Percentiles rank a stretch among this genome's conserved stretches.
These are phyloP conservation scores for Keithomyces neogunnii DNA, from an alignment of 2,329 filamentous ascomycete species.

Conservation along the genomic window DNA sequence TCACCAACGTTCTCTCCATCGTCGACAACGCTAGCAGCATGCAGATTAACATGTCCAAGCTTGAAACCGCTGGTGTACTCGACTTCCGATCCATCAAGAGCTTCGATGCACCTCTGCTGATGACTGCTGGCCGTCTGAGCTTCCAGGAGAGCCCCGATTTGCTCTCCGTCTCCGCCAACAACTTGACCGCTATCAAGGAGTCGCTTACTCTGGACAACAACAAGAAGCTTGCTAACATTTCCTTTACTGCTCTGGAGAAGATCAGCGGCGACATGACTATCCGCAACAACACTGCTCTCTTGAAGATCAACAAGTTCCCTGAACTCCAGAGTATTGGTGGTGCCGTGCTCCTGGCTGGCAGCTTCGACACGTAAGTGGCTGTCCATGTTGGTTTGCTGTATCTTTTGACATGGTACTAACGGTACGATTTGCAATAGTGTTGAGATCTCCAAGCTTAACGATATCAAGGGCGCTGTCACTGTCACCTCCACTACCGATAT, in stretches of 20 bases:
- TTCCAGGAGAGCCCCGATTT: conserved; percentile 73
- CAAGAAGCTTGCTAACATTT: conserved; percentile 60
- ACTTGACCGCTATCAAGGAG: conserved; percentile 50
- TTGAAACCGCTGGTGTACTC: conserved; percentile 47
- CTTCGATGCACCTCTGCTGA: conserved; percentile 65
- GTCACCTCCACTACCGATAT: conserved; percentile 59
- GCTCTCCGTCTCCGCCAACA: conserved; percentile 53
- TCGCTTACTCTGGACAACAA: conserved; percentile 56
- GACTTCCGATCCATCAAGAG: conserved; percentile 66
- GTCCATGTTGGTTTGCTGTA: neutral
- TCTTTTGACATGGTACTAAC: neutral
- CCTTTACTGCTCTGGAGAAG: conserved; percentile 57
- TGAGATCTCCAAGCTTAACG: conserved; percentile 54
- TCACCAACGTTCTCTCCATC: conserved; percentile 63
- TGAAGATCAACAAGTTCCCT: conserved; percentile 57
- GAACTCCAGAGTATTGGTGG: conserved; percentile 67
- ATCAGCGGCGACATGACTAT: conserved; percentile 76
- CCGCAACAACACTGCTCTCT: conserved; percentile 78
- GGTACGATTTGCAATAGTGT: conserved; percentile 43
- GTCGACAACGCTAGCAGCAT: conserved; percentile 72
- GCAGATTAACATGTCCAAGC: conserved; percentile 65
- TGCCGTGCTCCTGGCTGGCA: conserved; percentile 68
- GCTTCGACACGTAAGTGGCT: conserved; percentile 66
- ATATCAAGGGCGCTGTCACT: conserved; percentile 66
- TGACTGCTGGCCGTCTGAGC: conserved; percentile 61